Base-by-base conservation (phyloP, 2,329 filamentous ascomycete genomes). In the Penicillium sp. region DNA sequence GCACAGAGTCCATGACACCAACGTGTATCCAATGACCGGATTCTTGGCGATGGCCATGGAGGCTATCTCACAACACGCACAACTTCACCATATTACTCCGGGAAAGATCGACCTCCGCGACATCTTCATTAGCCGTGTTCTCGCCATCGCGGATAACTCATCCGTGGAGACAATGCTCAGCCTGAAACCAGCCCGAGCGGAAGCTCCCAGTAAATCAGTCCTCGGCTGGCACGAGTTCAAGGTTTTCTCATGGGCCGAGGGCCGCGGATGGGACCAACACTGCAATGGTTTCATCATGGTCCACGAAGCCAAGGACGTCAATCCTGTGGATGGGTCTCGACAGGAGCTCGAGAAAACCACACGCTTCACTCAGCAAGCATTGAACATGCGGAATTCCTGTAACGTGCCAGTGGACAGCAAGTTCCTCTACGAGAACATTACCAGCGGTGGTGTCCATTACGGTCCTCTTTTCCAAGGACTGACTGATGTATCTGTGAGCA, bases 151-250 rank as follows among this genome's bases (percentile, higher is more conserved):
- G 5, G 65, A 67, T 5, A 63, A 57, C 13, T 27, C 57, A 4
- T 40, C 59, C 0, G 61, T 67, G 15, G 65, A 67, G 49, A 64
- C 61, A 4, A 67, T 67, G 62, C 46, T 67, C 9, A 60, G 58
- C 19, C 19, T 66, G 9, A 49, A 62, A 10, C 55, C 63, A 23
- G 53, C 50, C 19, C 56, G 62, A 23, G 13, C 46, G 9, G 62
- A 66, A 21, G 46, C 59, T 10, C 57, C 60, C 2, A 63, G 60
- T 27, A 61, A 56, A 54, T 57, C 63, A n/a, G 54, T 63, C 4
- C 60, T 64, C 48, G 63, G 60, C 48, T 67, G 65, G 65, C 62
- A 67, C 46, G 65, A 67, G 60, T 67, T 67, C 43, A 65, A 66
- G 29, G 59, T 66, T 17, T 67, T 63, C 40, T 67, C 65, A 15